Conservation (phyloP, 495 filamentous ascomycete species). For the Hypomontagnella submonticulosa region DNA sequence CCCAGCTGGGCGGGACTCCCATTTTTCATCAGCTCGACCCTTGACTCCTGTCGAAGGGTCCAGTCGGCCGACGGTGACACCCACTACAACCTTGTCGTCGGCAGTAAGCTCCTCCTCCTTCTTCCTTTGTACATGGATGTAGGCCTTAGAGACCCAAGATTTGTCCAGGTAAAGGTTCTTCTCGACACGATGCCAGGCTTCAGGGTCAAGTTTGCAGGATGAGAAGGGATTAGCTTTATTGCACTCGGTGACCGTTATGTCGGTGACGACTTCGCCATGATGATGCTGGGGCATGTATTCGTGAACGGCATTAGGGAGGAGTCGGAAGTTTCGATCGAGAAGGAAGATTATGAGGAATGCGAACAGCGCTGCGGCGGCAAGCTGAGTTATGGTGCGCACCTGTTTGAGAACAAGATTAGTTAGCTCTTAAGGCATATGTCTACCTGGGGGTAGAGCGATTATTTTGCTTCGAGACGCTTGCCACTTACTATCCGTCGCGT, state of each 20-base stretch:
- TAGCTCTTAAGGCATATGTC: constrained; percentile 8
- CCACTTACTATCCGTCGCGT: constrained; percentile 59
- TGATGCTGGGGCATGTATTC: constrained; percentile 85
- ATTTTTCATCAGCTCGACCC: constrained; percentile 68
- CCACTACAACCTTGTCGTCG: constrained; percentile 83
- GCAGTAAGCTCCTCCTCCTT: constrained; percentile 83
- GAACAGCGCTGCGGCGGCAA: constrained; percentile 72
- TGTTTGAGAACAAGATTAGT: constrained; percentile 48
- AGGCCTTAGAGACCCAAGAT: constrained; percentile 80
- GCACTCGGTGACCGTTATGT: constrained; percentile 86
- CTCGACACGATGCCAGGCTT: constrained; percentile 83
- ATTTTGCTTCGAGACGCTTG: background rate
- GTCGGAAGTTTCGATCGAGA: constrained; percentile 82
- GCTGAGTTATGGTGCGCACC: constrained; percentile 88
- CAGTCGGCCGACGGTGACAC: constrained; percentile 80
- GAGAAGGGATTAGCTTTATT: constrained; percentile 78
- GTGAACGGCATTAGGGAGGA: constrained; percentile 84
- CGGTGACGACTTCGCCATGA: constrained; percentile 83
- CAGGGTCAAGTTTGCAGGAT: constrained; percentile 79
- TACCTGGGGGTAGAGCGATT: constrained; percentile 1
- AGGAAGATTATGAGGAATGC: constrained; percentile 76
- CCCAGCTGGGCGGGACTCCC: constrained; percentile 83
- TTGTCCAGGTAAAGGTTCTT: constrained; percentile 89
- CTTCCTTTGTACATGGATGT: constrained; percentile 85
- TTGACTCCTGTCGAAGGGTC: constrained; percentile 72